These are phyloP conservation scores for Dryadomyces quercivorus DNA, from an alignment of 2,329 filamentous ascomycete species.

Conservation along the genomic window DNA sequence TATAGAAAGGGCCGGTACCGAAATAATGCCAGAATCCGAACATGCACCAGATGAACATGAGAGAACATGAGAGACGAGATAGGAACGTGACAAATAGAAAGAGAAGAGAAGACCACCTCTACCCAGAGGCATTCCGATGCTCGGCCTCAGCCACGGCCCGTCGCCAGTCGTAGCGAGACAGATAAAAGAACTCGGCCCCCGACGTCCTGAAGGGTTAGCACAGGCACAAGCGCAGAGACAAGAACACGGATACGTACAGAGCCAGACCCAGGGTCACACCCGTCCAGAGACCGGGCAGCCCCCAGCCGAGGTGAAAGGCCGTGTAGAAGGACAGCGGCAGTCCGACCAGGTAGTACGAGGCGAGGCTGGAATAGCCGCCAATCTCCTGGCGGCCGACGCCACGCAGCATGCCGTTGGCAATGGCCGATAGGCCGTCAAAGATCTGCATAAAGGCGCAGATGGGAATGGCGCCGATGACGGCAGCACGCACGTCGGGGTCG, in stretches of 20 bases:
- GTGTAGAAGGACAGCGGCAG: constrained; percentile 72
- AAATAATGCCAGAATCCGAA: no score
- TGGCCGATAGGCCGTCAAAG: constrained; percentile 69
- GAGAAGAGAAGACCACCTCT: not conserved
- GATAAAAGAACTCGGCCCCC: constrained; percentile 40
- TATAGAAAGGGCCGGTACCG: no score
- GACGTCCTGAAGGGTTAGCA: constrained; percentile 27
- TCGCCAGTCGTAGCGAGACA: constrained; percentile 41
- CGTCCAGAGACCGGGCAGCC: constrained; percentile 68
- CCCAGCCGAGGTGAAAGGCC: constrained; percentile 67
- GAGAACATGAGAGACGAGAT: not conserved
- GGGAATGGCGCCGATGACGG: constrained; percentile 61
- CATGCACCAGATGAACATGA: no score
- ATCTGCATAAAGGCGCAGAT: constrained; percentile 82
- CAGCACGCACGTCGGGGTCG: constrained; percentile 54
- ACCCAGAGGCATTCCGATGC: constrained; percentile 27
- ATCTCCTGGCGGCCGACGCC: constrained; percentile 83
- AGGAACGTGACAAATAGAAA: not conserved
- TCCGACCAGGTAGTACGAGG: constrained; percentile 76
- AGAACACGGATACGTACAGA: constrained; percentile 31
- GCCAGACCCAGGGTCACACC: constrained; percentile 63
- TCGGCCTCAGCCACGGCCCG: constrained; percentile 40
- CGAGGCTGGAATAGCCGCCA: constrained; percentile 77
- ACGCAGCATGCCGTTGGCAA: constrained; percentile 73
- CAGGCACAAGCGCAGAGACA: constrained; percentile 9